Conservation (phyloP, 495 filamentous ascomycete genomes). For the Trichocladium uniseriatum region DNA sequence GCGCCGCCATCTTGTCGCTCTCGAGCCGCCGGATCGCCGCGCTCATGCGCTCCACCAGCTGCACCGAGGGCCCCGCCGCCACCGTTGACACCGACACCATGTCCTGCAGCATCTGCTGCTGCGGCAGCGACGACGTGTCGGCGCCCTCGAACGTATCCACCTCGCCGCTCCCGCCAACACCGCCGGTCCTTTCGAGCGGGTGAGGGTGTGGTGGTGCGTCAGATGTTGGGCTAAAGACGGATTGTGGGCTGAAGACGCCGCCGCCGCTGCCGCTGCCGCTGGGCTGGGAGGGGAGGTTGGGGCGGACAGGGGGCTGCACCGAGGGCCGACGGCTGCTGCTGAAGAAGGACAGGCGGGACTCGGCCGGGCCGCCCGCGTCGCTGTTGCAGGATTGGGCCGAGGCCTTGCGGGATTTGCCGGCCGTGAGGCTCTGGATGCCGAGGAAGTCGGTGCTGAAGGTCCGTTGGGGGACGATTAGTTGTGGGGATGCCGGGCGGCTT, state of each 20-base stretch:
- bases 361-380: slow-evolving; percentile 26
- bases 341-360: slow-evolving; percentile 16
- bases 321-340: slow-evolving; percentile 29
- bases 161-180: slow-evolving; percentile 33
- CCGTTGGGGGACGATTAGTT: slow-evolving; percentile 31
- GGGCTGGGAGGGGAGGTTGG: slow-evolving; percentile 7
- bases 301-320: slow-evolving; percentile 28
- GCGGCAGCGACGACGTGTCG: slow-evolving; percentile 48
- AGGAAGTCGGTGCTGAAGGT: slow-evolving; percentile 42
- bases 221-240: slow-evolving; percentile 27
- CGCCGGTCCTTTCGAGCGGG: slow-evolving; percentile 7
- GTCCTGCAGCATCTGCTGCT: slow-evolving; percentile 70
- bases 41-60: slow-evolving; percentile 94
- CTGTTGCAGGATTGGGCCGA: slow-evolving; percentile 39
- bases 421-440: slow-evolving; percentile 33
- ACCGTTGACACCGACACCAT: slow-evolving; percentile 82
- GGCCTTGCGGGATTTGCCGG: slow-evolving; percentile 32
- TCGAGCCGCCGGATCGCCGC: slow-evolving; percentile 84
- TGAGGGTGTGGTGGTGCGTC: slow-evolving; percentile 12
- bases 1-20: slow-evolving; percentile 74
- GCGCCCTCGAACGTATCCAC: slow-evolving; percentile 57
- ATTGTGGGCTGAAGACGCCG: slow-evolving; percentile 24
- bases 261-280: slow-evolving; percentile 5
- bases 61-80: slow-evolving; percentile 84
- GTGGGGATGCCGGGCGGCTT: slow-evolving; percentile 40